These are phyloP conservation scores for Pulicaria dysenterica DNA, from an alignment of 129 eudicot genomes.

Conservation along the genomic window DNA sequence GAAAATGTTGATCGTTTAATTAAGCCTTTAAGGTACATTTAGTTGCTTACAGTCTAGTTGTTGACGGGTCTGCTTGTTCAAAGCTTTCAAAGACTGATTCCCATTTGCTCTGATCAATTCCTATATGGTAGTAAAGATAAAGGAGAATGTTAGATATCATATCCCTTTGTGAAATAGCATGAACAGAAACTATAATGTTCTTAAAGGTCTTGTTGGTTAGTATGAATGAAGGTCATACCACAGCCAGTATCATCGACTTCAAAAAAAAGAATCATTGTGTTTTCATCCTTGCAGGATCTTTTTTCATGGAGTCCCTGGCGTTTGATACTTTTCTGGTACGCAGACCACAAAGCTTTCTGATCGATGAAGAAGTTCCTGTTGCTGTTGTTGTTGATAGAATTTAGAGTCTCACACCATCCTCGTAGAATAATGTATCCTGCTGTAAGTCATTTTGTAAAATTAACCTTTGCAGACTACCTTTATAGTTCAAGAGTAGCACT, in stretches of 20 bases:
- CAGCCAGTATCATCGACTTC: slow-evolving; percentile 97
- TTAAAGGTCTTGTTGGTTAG: slow-evolving; percentile 7
- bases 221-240: slow-evolving; percentile 50
- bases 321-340: slow-evolving; percentile 45
- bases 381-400: slow-evolving; percentile 32
- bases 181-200: slow-evolving; percentile 12
- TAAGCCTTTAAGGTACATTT: background rate
- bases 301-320: slow-evolving; percentile 43
- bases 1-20: background rate
- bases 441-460: slow-evolving; percentile 42
- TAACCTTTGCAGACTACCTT: background rate
- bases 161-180: background rate
- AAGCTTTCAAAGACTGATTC: slow-evolving; percentile 98
- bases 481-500: background rate
- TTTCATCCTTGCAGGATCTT: slow-evolving; percentile 53
- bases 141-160: background rate
- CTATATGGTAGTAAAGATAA: slow-evolving; percentile 33
- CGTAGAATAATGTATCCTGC: slow-evolving; percentile 85
- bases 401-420: slow-evolving; percentile 82
- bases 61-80: slow-evolving; percentile 98
- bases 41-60: slow-evolving; percentile 81
- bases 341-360: slow-evolving; percentile 47
- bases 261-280: slow-evolving; percentile 69
- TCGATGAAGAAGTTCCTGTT: slow-evolving; percentile 31
- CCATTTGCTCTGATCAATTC: slow-evolving; percentile 98